phyloP scores from a whole-genome alignment of 129 eudicot genomes.

The Flaveria linearis region DNA sequence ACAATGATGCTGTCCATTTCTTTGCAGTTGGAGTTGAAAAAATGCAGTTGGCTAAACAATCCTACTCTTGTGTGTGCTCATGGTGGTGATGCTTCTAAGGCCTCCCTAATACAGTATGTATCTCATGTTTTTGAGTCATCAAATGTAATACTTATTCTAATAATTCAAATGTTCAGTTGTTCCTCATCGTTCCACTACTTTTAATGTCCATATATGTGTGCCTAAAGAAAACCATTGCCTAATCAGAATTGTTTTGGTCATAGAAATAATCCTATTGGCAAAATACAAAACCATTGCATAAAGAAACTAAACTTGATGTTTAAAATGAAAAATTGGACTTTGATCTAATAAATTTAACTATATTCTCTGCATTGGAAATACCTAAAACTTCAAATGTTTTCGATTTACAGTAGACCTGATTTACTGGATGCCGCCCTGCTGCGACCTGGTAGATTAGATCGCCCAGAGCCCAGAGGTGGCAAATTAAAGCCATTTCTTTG shows the following conservation, averaged over 20 bases:
- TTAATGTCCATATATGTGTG: not conserved
- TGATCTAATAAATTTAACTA: not conserved
- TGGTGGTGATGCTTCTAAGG: constrained; percentile 92
- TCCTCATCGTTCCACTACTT: not conserved
- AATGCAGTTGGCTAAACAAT: constrained; percentile 72
- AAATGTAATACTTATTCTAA: constrained; percentile 13
- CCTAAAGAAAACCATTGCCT: no score
- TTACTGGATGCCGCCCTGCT: constrained; percentile 90
- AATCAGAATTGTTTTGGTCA: not conserved
- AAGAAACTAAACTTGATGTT: not conserved
- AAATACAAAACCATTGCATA: not conserved
- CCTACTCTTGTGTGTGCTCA: constrained; percentile 99
- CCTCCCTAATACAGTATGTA: constrained; percentile 92
- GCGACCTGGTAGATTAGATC: constrained; percentile 93
- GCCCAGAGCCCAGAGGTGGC: constrained; percentile 27
- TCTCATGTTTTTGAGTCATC: constrained; percentile 21
- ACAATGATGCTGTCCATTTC: constrained; percentile 1
- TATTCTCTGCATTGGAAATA: constrained; percentile 6
- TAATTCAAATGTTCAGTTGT: not conserved
- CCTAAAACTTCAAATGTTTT: constrained; percentile 2
- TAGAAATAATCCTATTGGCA: not conserved
- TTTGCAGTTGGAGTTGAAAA: constrained; percentile 66
- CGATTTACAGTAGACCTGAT: constrained; percentile 84
- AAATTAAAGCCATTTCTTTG: not conserved
- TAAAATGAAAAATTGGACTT: not conserved